Base-by-base conservation (phyloP, 179 eudicot genomes). In the Sideroxylon spinosum region DNA sequence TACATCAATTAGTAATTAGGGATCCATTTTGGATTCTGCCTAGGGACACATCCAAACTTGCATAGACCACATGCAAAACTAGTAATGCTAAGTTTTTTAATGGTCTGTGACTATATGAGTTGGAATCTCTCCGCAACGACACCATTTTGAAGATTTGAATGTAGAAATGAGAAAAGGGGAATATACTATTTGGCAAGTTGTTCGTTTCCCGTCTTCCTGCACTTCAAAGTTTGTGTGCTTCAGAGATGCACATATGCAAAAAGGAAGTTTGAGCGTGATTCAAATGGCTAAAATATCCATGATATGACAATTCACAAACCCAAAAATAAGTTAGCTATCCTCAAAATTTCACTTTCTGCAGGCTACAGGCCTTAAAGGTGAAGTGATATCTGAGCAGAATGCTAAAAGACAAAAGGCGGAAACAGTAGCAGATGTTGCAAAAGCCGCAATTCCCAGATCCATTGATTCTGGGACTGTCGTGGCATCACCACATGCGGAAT, bases 311-410 rank as follows among this genome's bases (percentile, higher is more conserved):
- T 19, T 19, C 10, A 44, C 49, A 50, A 23, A 1, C 4, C 6
- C 3, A 52, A 20, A 22, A 23, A 60, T 7, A 7, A 2, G 32
- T 65, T 29, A 37, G 16, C 25, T 9, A 9, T 37, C 57, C 62
- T 79, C 29, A 49, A 76, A 6, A 52, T 81, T 76, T 72, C 19
- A 11, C 59, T 72, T 22, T 78, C 62, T 87, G 82, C 91, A 93
- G 98, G 85, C 94, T 76, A 68, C 89, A 66, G 88, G 90, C 72
- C 56, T 70, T 78, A 90, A 89, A 81, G 84, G 76, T 81, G 93
- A 93, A 57, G 80, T 84, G 67, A 75, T 78, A 55, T 77, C 86
- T 61, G 92, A 83, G 59, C 91, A 75, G 79, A 73, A 85, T 74
- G 80, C 86, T 17, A 89, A 88, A 84, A 88, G 86, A 83, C 95